Base-by-base conservation (phyloP, 306 rosid genomes). In the Prunus salicina region DNA sequence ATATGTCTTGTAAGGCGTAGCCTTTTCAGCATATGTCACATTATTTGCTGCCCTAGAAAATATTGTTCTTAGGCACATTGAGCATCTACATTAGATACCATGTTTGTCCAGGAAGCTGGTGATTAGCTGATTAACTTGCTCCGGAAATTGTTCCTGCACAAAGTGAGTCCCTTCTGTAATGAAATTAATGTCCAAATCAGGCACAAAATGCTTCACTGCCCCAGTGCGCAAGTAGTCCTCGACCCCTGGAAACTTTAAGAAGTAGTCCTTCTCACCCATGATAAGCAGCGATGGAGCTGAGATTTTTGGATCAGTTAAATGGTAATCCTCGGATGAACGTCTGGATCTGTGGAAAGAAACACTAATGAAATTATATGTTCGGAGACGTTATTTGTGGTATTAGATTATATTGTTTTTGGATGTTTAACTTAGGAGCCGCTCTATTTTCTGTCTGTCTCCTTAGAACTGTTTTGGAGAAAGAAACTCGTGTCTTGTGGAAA, bases 61-160 rank as follows among this genome's bases (percentile, higher is more conserved):
- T 20, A 3, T 8, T 19, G 62, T 10, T 56, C 27, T 20, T 20
- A 20, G n/a, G 62, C 62, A 20, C 13, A n/a, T 56, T 56, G 62
- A 60, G 34, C 64, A 60, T 60, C 64, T 60, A 13, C 64, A 71
- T 71, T 60, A 76, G 57, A 43, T 49, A 24, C 79, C 63, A 67
- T 84, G 88, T 41, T 84, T 84, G 69, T 67, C 67, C 2, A 87
- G 79, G 80, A 89, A 89, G 34, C 76, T 72, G 62, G 82, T 79
- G 50, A 87, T 74, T 25, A 84, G 79, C 62, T 82, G 76, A 81
- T 89, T 89, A 73, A 87, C 82, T 75, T 87, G 68, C 56, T 86
- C 79, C 5, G 94, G 94, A 57, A 86, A 55, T 60, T 87, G 94
- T 72, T 89, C 89, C 3, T 80, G 90, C 51, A 87, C 81, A 77